phyloP scores from a whole-genome alignment of 2,329 filamentous ascomycete species.

The Plectosphaerella plurivora region DNA sequence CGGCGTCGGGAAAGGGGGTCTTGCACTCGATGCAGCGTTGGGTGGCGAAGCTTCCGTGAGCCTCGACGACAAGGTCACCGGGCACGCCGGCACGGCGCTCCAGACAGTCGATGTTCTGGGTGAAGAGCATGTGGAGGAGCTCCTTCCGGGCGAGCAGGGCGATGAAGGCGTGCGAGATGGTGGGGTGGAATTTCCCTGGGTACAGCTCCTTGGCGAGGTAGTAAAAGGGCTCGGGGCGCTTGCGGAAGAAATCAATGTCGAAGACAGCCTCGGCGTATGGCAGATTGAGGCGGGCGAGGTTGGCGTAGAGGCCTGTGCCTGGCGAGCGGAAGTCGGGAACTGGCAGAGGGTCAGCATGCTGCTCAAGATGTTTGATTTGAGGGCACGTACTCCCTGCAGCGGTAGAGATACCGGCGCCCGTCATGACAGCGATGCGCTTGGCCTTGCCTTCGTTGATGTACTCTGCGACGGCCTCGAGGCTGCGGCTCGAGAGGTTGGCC shows the following conservation, averaged over 20 bases:
- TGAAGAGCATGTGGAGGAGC: conserved; percentile 81
- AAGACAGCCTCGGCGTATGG: conserved; percentile 92
- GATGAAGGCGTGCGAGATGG: conserved; percentile 86
- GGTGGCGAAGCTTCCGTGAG: conserved; percentile 89
- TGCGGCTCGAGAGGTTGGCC: conserved; percentile 62
- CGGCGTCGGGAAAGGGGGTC: conserved; percentile 62
- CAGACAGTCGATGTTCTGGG: conserved; percentile 96
- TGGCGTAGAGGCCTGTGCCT: conserved; percentile 89
- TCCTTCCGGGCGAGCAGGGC: conserved; percentile 74
- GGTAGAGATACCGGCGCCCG: conserved; percentile 84
- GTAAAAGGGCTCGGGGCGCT: conserved; percentile 87
- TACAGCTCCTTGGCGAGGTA: conserved; percentile 87
- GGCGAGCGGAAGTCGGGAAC: conserved; percentile 95
- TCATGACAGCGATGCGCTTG: conserved; percentile 78
- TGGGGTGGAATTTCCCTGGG: conserved; percentile 83
- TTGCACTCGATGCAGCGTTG: conserved; percentile 92
- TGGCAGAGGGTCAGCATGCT: conserved; percentile 26
- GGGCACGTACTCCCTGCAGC: conserved; percentile 53
- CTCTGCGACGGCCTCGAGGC: conserved; percentile 70
- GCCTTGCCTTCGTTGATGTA: conserved; percentile 69
- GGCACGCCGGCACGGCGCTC: conserved; percentile 85
- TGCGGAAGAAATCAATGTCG: conserved; percentile 82
- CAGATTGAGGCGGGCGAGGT: conserved; percentile 79
- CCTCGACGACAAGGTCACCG: conserved; percentile 77
- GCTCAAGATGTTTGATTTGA: neutral